Evolutionary conservation across 306 rosid genomes (phyloP).

Genomic region (Prosopis cineraria): DNA sequence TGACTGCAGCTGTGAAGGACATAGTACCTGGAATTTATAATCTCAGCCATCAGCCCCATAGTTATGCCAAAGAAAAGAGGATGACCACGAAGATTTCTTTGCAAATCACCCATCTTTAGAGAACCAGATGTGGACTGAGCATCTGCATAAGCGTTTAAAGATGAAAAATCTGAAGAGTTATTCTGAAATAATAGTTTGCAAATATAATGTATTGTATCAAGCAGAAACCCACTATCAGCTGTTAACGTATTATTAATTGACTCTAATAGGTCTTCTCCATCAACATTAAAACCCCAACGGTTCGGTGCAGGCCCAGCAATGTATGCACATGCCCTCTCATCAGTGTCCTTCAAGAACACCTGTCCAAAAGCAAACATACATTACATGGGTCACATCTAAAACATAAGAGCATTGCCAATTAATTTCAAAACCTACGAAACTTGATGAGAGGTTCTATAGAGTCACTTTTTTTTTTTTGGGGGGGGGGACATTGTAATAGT

Average conservation of each 20-base stretch:
- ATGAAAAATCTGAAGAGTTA: slow-evolving; percentile 3
- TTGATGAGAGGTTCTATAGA: not conserved
- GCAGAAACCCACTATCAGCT: slow-evolving; percentile 54
- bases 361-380: slow-evolving; percentile 40
- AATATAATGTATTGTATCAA: slow-evolving; percentile 3
- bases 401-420: slow-evolving; percentile 8
- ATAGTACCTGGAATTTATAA: slow-evolving; percentile 90
- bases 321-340: slow-evolving; percentile 99
- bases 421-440: slow-evolving; percentile 8
- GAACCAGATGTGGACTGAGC: slow-evolving; percentile 43
- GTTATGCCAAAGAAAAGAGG: slow-evolving; percentile 96
- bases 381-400: slow-evolving; percentile 26
- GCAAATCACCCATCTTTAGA: slow-evolving; percentile 45
- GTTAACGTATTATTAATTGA: slow-evolving; percentile 48
- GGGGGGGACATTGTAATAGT: not conserved
- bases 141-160: slow-evolving; percentile 46
- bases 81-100: slow-evolving; percentile 63
- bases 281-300: slow-evolving; percentile 96
- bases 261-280: slow-evolving; percentile 70
- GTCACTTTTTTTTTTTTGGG: not conserved
- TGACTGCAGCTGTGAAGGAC: slow-evolving; percentile 34
- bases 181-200: slow-evolving; percentile 25
- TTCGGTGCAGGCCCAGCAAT: slow-evolving; percentile 99
- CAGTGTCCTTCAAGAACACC: slow-evolving; percentile 94
- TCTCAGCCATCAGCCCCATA: slow-evolving; percentile 94